Percentiles rank a stretch among this genome's conserved stretches.
phyloP scores from a whole-genome alignment of 768 basidiomycete genomes.

The Lyophyllum shimeji region DNA sequence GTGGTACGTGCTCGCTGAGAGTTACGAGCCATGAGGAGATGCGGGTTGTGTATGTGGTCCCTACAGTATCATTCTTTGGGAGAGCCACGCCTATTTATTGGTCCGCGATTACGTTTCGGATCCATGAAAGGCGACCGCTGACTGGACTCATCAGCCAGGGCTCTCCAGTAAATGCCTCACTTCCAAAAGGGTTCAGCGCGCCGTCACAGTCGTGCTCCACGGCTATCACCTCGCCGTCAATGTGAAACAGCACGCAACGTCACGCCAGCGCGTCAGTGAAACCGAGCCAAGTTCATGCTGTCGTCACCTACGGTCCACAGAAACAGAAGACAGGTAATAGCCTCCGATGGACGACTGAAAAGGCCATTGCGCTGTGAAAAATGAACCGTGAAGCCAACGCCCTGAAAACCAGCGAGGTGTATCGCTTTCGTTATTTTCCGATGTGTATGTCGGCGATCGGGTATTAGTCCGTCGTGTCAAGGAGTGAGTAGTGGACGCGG shows the following conservation, averaged over 20 bases:
- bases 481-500: not conserved
- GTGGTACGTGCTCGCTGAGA: slow-evolving; percentile 4
- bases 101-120: not conserved
- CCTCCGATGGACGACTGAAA: too few species aligned
- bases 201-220: too few species aligned
- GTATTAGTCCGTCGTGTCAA: too few species aligned
- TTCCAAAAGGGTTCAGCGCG: not conserved
- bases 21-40: not conserved
- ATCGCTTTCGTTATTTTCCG: too few species aligned
- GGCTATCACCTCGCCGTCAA: too few species aligned
- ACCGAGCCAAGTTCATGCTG: not conserved
- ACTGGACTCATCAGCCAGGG: not conserved
- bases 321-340: not conserved
- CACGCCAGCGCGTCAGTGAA: not conserved
- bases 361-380: too few species aligned
- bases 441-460: not conserved
- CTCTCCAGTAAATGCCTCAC: not conserved
- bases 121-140: not conserved
- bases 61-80: not conserved
- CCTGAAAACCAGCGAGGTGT: too few species aligned
- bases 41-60: not conserved
- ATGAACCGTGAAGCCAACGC: too few species aligned
- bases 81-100: not conserved
- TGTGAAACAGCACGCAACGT: too few species aligned
- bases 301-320: not conserved